Evolutionary conservation across 441 rosid species (phyloP), one percentile per base, ranked within the genome.

Genomic region (Gossypium lobatum): DNA sequence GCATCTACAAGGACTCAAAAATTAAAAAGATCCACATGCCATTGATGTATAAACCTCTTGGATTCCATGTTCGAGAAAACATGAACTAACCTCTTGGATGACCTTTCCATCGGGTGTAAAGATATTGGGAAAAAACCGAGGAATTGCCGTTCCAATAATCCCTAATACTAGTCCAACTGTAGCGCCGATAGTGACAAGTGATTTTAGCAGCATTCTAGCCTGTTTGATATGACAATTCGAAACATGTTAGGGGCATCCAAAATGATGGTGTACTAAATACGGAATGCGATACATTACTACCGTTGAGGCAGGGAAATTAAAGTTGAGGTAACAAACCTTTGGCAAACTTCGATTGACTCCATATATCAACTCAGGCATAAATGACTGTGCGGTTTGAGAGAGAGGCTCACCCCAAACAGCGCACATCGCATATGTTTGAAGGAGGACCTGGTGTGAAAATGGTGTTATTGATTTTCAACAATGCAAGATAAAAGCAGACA

Each of bases 311-410:
- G 71, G 7, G 17, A 26, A 50, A 67, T 55, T 26, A 55, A 53
- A 69, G 60, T 17, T 16, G 48, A 60, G 37, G 21, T 60, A 61
- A 64, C 79, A 20, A 64, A 92, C 97, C 88, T 92, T 92, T 64
- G 78, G 77, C 81, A 89, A 82, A 81, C 79, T 88, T 72, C 88
- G 87, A 50, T 82, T 81, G 75, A 67, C 78, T 72, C 98, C 97
- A 37, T 86, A 85, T 78, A 95, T 77, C 83, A 93, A 80, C 89
- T 87, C 97, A 0, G 97, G 98, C 97, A 93, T 93, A 76, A 92
- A 95, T 74, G 97, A 89, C 76, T 91, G 97, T 65, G 98, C 95
- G 53, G 97, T 88, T 83, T 93, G 97, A 75, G 96, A 95, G 48
- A 95, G 95, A 46, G 97, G 96, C 81, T 88, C 96, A 25, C 97